These are phyloP conservation scores for Tuber borchii DNA, from an alignment of 495 filamentous ascomycete genomes.

Conservation along the genomic window DNA sequence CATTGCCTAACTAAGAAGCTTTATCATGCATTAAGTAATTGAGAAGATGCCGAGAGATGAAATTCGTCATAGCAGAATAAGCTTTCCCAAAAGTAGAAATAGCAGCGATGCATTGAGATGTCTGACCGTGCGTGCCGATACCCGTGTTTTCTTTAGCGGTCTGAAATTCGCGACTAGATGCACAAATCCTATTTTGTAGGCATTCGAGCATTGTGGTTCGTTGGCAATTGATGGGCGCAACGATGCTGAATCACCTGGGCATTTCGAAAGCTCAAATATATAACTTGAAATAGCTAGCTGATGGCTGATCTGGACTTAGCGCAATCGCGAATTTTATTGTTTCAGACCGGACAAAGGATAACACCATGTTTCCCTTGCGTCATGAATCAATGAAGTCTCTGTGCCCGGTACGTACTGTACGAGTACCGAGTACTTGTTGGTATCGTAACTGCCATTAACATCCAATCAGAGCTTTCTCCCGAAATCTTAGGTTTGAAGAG, in stretches of 20 bases:
- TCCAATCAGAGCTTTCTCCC: background rate
- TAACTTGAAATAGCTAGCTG: background rate
- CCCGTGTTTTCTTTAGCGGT: background rate
- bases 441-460: background rate
- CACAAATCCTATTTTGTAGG: background rate
- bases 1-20: background rate
- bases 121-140: background rate
- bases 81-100: background rate
- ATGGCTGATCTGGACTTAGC: background rate
- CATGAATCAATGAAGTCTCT: background rate
- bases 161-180: background rate
- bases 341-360: background rate
- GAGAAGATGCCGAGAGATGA: background rate
- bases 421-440: too few relatives aligned
- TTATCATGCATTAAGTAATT: background rate
- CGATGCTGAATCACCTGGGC: too few relatives aligned
- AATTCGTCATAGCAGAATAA: background rate
- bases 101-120: background rate
- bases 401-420: background rate
- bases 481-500: background rate
- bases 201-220: background rate
- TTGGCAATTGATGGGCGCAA: too few relatives aligned
- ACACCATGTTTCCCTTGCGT: background rate
- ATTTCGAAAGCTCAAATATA: background rate
- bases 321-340: background rate